Evolutionary conservation across 1,284 basidiomycete species (phyloP).

Genomic region (Irpex lacteus): DNA sequence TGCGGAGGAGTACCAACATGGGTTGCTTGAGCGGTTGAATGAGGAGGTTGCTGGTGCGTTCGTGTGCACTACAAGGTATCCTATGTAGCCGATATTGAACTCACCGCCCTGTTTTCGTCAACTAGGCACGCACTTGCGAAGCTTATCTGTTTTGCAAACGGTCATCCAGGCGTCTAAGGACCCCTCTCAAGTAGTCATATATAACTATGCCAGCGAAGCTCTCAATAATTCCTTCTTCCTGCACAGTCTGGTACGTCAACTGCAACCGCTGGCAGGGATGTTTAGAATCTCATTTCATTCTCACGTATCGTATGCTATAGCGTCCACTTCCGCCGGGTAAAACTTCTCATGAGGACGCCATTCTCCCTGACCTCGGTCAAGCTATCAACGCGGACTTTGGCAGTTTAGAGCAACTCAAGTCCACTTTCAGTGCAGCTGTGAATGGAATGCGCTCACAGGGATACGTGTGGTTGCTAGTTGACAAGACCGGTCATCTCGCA

Average conservation of each 20-base stretch:
- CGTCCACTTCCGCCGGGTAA: conserved; percentile 44
- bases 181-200: conserved; percentile 67
- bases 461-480: conserved; percentile 86
- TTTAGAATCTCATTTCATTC: not conserved
- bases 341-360: conserved; percentile 40
- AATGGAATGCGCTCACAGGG: conserved; percentile 81
- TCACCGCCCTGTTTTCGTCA: conserved; percentile 10
- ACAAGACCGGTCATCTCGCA: conserved; percentile 61
- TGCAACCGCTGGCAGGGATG: not conserved
- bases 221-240: conserved; percentile 98
- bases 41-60: conserved; percentile 67
- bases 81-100: not conserved
- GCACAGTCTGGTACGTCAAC: conserved; percentile 67
- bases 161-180: conserved; percentile 70
- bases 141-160: conserved; percentile 68
- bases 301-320: conserved; percentile 29
- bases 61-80: not conserved
- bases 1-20: conserved; percentile 80
- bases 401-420: conserved; percentile 69
- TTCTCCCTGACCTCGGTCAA: conserved; percentile 36
- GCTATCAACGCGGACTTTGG: conserved; percentile 57
- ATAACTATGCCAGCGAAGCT: conserved; percentile 91
- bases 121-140: conserved; percentile 54
- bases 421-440: conserved; percentile 73
- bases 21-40: conserved; percentile 72